Evolutionary conservation across 139 green algal species (phyloP).

Genomic region (Coelastrella sp.): DNA sequence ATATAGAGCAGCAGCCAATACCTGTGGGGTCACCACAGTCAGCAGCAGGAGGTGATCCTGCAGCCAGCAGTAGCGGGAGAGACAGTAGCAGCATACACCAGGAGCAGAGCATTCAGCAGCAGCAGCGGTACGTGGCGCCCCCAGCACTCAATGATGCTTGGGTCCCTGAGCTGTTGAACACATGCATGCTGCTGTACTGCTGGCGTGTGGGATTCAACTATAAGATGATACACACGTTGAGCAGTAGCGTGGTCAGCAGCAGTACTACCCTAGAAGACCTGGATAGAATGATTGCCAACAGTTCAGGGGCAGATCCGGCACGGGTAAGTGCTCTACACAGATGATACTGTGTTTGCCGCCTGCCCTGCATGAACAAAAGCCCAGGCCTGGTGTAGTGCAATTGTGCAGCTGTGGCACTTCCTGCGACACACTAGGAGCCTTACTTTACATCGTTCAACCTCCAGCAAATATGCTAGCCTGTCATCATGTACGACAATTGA

Average conservation of each 20-base stretch:
- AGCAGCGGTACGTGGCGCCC: constrained; percentile 1
- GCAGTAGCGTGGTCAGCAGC: constrained; percentile 41
- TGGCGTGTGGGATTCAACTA: constrained; percentile 70
- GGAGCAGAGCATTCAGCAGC: neutral
- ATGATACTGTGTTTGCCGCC: neutral
- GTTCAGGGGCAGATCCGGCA: neutral
- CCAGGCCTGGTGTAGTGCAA: no score
- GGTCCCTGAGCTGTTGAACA: constrained; percentile 73
- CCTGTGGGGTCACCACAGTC: neutral
- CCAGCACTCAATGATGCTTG: constrained; percentile 14
- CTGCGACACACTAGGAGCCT: no score
- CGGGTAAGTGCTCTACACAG: neutral
- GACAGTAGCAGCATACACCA: constrained; percentile 8
- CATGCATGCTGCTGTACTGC: constrained; percentile 81
- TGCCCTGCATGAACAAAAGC: no score
- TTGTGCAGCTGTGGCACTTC: no score
- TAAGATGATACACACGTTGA: constrained; percentile 48
- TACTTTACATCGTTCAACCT: no score
- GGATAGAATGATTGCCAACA: constrained; percentile 16
- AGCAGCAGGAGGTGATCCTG: neutral
- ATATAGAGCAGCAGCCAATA: constrained; percentile 31
- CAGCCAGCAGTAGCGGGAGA: neutral
- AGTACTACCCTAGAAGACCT: constrained; percentile 42
- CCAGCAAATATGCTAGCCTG: no score
- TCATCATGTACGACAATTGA: no score